phyloP scores from a whole-genome alignment of 2,329 filamentous ascomycete genomes.

The Scedosporium apiospermum region DNA sequence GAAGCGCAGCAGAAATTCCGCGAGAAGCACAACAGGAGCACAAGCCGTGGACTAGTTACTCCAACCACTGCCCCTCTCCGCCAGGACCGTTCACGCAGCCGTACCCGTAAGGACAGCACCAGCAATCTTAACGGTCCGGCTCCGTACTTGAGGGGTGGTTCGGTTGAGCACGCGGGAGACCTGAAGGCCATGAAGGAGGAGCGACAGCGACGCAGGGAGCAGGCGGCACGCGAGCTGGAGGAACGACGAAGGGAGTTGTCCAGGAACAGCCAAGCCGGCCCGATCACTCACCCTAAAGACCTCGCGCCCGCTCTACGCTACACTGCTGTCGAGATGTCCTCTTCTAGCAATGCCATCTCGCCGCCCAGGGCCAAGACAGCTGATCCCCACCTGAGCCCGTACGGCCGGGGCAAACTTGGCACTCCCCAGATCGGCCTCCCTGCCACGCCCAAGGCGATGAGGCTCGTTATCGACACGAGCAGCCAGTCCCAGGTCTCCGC shows the following conservation, averaged over 20 bases:
- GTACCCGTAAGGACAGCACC: not conserved
- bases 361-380: slow-evolving; percentile 56
- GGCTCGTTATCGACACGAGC: slow-evolving; percentile 56
- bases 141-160: slow-evolving; percentile 22
- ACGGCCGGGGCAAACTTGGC: slow-evolving; percentile 28
- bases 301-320: slow-evolving; percentile 26
- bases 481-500: slow-evolving; percentile 19
- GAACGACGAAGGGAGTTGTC: slow-evolving; percentile 78
- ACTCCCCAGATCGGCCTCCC: slow-evolving; percentile 66
- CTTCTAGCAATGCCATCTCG: slow-evolving; percentile 26
- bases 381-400: slow-evolving; percentile 47
- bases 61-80: not conserved
- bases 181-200: slow-evolving; percentile 49
- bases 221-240: slow-evolving; percentile 77
- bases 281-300: slow-evolving; percentile 65
- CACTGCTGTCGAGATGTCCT: slow-evolving; percentile 15
- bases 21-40: slow-evolving; percentile 33
- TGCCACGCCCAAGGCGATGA: slow-evolving; percentile 85
- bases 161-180: slow-evolving; percentile 42
- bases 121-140: not conserved
- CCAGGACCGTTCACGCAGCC: slow-evolving; percentile 13
- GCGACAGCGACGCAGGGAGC: slow-evolving; percentile 58
- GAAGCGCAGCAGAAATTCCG: slow-evolving; percentile 47
- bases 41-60: slow-evolving; percentile 29
- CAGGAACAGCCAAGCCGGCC: slow-evolving; percentile 66